These are phyloP conservation scores for Pterulicium gracile DNA, from an alignment of 1,284 basidiomycete species.

Conservation along the genomic window DNA sequence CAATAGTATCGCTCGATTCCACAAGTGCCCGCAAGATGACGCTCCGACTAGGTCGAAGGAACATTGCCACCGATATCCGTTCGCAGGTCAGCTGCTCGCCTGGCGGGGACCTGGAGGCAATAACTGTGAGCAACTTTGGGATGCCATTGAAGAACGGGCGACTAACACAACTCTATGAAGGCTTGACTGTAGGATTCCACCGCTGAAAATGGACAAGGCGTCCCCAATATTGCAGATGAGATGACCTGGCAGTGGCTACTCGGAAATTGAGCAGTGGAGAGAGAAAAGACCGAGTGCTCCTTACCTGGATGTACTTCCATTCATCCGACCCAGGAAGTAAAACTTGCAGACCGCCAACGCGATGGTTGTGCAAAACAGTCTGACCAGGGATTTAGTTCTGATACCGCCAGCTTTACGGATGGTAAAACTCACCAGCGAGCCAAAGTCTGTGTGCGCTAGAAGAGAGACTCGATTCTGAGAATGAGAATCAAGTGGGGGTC, in stretches of 20 bases:
- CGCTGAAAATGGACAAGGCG: constrained; percentile 44
- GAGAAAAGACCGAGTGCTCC: constrained; percentile 1
- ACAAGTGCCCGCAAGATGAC: constrained; percentile 24
- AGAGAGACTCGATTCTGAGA: constrained; percentile 23
- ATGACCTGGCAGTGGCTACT: constrained; percentile 44
- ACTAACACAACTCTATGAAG: constrained; percentile 38
- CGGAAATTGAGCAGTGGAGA: background rate
- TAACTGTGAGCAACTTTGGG: background rate
- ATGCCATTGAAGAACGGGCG: constrained; percentile 6
- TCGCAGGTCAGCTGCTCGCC: constrained; percentile 26
- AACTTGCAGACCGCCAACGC: constrained; percentile 64
- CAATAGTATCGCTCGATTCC: constrained; percentile 30
- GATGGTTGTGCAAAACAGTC: constrained; percentile 50
- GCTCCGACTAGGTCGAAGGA: constrained; percentile 33
- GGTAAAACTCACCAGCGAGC: constrained; percentile 29
- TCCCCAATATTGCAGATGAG: constrained; percentile 55
- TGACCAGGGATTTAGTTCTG: no score
- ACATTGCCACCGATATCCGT: constrained; percentile 40
- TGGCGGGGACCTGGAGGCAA: constrained; percentile 27
- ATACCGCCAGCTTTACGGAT: no score
- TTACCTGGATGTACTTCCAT: constrained; percentile 61
- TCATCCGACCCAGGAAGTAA: constrained; percentile 47
- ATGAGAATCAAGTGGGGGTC: constrained; percentile 11
- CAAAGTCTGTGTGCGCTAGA: constrained; percentile 50
- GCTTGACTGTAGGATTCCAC: constrained; percentile 46